Percentiles rank a stretch among this genome's conserved stretches.
These are phyloP conservation scores for Aspergillus alliaceus DNA, from an alignment of 2,329 filamentous ascomycete genomes.

Conservation along the genomic window DNA sequence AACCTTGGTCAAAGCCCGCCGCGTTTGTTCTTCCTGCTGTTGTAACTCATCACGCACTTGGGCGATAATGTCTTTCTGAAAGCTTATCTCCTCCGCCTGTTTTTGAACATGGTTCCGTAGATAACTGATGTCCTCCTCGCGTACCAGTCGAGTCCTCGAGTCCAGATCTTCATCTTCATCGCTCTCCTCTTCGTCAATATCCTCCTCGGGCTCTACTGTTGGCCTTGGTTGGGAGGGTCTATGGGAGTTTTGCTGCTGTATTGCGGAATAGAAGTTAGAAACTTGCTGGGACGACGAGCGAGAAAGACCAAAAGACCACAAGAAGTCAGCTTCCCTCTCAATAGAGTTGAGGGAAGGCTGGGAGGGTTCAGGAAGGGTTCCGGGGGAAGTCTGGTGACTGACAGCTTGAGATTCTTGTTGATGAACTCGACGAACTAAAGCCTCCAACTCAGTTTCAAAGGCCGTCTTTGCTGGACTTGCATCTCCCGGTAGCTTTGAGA, in stretches of 20 bases:
- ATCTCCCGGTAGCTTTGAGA: constrained; percentile 73
- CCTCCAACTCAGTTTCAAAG: constrained; percentile 79
- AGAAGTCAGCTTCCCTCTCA: constrained; percentile 38
- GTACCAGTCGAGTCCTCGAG: constrained; percentile 52
- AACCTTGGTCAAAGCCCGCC: constrained; percentile 76
- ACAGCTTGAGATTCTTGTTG: constrained; percentile 78
- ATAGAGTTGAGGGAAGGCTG: constrained; percentile 63
- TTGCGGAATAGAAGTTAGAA: constrained; percentile 33
- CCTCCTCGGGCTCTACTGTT: constrained; percentile 32
- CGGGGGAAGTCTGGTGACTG: constrained; percentile 58
- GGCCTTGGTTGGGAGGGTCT: constrained; percentile 39
- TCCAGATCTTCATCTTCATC: constrained; percentile 53
- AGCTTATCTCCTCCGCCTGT: constrained; percentile 88
- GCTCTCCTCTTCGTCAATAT: constrained; percentile 35
- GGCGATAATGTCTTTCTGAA: constrained; percentile 80
- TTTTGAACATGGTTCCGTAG: constrained; percentile 89
- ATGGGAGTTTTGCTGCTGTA: constrained; percentile 39
- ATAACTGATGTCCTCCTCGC: constrained; percentile 80
- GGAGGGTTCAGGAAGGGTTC: constrained; percentile 71
- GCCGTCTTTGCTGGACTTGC: constrained; percentile 72
- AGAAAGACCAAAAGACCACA: constrained; percentile 36
- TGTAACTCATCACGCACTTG: constrained; percentile 82
- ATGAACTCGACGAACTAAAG: constrained; percentile 74
- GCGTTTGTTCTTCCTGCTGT: constrained; percentile 81
- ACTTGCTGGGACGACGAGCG: constrained; percentile 33